Evolutionary conservation across 306 rosid species (phyloP).

Genomic region (Cicer chorassanicum): DNA sequence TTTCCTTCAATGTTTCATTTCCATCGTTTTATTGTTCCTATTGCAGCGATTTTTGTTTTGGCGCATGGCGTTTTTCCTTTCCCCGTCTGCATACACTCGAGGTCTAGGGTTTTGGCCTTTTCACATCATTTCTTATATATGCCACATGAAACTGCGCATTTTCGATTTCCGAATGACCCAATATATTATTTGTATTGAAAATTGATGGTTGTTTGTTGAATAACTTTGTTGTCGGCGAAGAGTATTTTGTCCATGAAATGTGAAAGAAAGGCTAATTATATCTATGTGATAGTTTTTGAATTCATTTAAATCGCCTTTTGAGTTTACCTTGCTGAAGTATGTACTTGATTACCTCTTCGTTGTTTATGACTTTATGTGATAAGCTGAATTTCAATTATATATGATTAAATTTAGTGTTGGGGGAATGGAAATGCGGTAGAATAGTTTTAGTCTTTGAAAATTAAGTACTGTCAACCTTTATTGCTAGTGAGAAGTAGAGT

Average conservation of each 20-base stretch:
- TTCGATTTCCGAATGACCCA: background rate
- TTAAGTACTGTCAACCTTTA: background rate
- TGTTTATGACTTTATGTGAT: conserved; percentile 1
- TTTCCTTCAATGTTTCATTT: conserved; percentile 17
- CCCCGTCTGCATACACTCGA: background rate
- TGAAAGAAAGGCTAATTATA: conserved; percentile 21
- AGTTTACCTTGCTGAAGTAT: conserved; percentile 34
- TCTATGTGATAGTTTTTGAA: conserved; percentile 1
- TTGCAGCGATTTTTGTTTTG: conserved; percentile 32
- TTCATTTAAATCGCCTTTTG: background rate
- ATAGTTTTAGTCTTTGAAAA: background rate
- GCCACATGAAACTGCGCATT: background rate
- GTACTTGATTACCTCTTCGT: background rate
- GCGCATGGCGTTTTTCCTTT: conserved; percentile 11
- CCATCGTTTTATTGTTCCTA: background rate
- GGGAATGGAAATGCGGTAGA: background rate
- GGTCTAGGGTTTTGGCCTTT: conserved; percentile 52
- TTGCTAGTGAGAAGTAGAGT: conserved; percentile 11
- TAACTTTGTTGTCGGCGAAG: background rate
- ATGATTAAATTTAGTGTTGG: background rate
- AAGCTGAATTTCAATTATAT: conserved; percentile 31
- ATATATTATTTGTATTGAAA: conserved; percentile 11
- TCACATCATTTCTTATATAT: background rate
- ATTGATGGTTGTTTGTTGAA: conserved; percentile 15
- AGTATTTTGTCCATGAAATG: conserved; percentile 14